These are phyloP conservation scores for Bolboschoenus planiculmis DNA, from an alignment of 176 grass and related monocot species.

Conservation along the genomic window DNA sequence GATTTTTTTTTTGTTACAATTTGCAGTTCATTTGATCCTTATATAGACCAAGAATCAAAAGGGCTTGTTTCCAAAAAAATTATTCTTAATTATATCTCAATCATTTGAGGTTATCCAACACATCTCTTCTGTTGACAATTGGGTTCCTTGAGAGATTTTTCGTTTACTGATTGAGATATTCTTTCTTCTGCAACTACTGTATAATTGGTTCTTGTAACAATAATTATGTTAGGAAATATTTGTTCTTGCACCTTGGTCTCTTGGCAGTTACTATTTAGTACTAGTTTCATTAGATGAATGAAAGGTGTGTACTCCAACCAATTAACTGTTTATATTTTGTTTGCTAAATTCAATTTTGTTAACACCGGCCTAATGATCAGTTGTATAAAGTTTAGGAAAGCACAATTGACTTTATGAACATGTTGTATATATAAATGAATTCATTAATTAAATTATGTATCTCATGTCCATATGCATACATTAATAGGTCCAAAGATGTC, in stretches of 20 bases:
- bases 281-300: background rate
- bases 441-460: background rate
- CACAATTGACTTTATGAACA: background rate
- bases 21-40: background rate
- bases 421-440: background rate
- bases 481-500: conserved; percentile 77
- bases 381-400: background rate
- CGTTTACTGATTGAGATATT: background rate
- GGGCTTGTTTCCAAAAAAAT: background rate
- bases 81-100: background rate
- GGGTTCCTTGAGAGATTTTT: background rate
- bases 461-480: background rate
- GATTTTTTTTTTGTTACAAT: background rate
- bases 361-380: background rate
- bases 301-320: background rate
- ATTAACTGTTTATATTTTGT: background rate
- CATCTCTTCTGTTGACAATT: background rate
- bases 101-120: background rate
- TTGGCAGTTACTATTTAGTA: background rate
- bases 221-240: background rate
- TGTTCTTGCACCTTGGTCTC: background rate
- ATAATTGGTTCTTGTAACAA: too few relatives aligned
- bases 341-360: background rate
- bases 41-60: background rate
- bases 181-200: background rate